Base-by-base conservation (phyloP, 148 eudicot genomes). In the Diospyros kaki region DNA sequence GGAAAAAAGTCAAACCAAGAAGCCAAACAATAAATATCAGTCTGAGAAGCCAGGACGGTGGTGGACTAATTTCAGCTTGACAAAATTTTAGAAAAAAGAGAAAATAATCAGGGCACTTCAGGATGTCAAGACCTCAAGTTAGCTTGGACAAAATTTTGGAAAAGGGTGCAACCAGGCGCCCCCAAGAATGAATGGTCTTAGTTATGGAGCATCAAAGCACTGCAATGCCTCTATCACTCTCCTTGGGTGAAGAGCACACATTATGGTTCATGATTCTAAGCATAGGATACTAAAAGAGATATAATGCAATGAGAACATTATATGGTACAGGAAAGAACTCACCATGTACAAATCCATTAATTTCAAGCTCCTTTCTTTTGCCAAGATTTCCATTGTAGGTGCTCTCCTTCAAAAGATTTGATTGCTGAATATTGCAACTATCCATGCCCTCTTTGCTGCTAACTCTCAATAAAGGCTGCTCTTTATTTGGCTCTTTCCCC, bases 321-420 rank as follows among this genome's bases (percentile, higher is more conserved):
- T 63, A 62, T 59, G 9, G 48, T 50, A 39, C 62, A 69, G 72
- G 68, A 60, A 71, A 74, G 54, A 70, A 83, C 90, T 85, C 75
- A 87, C 90, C 88, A 69, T 66, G 80, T 62, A 79, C 48, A 79
- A 69, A 65, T 44, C 82, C 88, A 80, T 81, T 81, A 38, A 64
- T 72, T 73, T 59, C 77, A 64, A 75, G 85, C 66, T 75, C 86
- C 78, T 85, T 87, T 56, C 83, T 58, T 73, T 87, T 83, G 51
- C 75, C 76, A 75, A 71, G 77, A 69, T 50, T 83, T 55, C 56
- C 75, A 68, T 74, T 68, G 17, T 46, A 38, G 44, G 69, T 43
- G 58, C 68, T 62, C 59, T 72, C 73, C 71, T 81, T 82, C 53
- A 38, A 77, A 73, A 74, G 71, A 53, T 63, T n/a, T 54, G 67